Base-by-base conservation (phyloP, 1,284 basidiomycete genomes). In the Butyriboletus appendiculatus region DNA sequence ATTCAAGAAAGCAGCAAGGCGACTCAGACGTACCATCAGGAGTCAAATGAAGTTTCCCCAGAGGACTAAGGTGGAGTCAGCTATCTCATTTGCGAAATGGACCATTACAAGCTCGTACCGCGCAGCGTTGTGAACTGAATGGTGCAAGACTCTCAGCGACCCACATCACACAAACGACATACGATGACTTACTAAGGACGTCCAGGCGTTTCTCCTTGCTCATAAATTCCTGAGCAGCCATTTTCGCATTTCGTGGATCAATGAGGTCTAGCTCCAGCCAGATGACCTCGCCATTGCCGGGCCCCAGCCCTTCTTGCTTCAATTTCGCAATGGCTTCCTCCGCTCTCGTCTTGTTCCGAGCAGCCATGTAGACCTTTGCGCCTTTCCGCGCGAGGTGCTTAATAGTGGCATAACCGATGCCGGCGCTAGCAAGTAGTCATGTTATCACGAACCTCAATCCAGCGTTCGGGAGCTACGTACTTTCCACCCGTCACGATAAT, bases 101-200 rank as follows among this genome's bases (percentile, higher is more conserved):
- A 12, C 2, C 3, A 18, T 28, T 22, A 12, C n/a, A 35, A 32
- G 1, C 15, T 56, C 76, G 50, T 57, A 81, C 80, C 75, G 50
- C 0, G 74, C 80, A 56, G 81, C 81, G 56, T 84, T 82, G 58
- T 82, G 79, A 40, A 84, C 80, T 82, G 43, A 32, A 49, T 20
- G 7, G 24, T 7, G 6, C 22, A 39, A 10, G 18, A 20, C 9
- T 47, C 26, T 56, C 40, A 56, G 24, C 10, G 3, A 33, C 26
- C 28, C 18, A 24, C 7, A 32, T 26, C 24, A 3, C 6, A 1
- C 7, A 38, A 34, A 48, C 2, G 15, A 46, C 14, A 16, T 24
- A 16, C 14, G 8, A 48, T 32, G 37, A 30, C 69, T 39, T 53
- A 83, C 83, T 63, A n/a, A 84, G 65, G n/a, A 83, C 66, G 56